Base-by-base conservation (phyloP, 257 asterid genomes). In the Leptodermis oblonga region DNA sequence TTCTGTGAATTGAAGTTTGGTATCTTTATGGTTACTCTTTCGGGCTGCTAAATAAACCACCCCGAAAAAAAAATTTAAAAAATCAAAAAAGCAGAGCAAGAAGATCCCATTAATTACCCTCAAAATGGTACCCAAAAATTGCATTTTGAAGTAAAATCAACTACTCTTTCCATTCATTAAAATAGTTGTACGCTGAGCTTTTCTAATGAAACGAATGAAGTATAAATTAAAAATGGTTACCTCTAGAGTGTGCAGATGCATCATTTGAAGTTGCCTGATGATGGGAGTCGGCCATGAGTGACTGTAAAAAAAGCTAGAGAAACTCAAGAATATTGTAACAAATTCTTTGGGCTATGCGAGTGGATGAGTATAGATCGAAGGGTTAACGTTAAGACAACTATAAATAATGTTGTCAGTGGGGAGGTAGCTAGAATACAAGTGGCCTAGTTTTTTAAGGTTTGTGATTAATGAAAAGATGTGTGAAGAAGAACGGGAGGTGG, bases 1-100 rank as follows among this genome's bases (percentile, higher is more conserved):
- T 59, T 73, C 58, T 49, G 80, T 66, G 68, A 76, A 76, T 34
- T 65, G 54, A 67, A 76, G 77, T 67, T 76, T 42, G 12, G 70
- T 46, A 65, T 59, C 73, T 59, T 66, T 2, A 10, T 15, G 23
- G 1, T 17, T 71, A 39, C 36, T 60, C 30, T 69, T 67, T 48
- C 61, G 73, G 42, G 36, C 37, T 51, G 62, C 80, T 18, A 30
- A 58, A 49, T n/a, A n/a, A 41, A 62, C 20, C 49, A 36, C n/a
- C n/a, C n/a, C n/a, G n/a, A n/a, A n/a, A n/a, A n/a, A n/a, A n/a
- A n/a, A n/a, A n/a, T n/a, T n/a, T n/a, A n/a, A n/a, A n/a, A n/a
- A n/a, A n/a, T n/a, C 8, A 71, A 4, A 59, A 59, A 1, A 1
- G 8, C 17, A 59, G 25, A 22, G 18, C 37, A 4, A 60, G 34